A percentile compares a stretch with the other conserved stretches of the same genome.
These are phyloP conservation scores for Ettlia oleoabundans DNA, from an alignment of 139 green algal species.

Conservation along the genomic window DNA sequence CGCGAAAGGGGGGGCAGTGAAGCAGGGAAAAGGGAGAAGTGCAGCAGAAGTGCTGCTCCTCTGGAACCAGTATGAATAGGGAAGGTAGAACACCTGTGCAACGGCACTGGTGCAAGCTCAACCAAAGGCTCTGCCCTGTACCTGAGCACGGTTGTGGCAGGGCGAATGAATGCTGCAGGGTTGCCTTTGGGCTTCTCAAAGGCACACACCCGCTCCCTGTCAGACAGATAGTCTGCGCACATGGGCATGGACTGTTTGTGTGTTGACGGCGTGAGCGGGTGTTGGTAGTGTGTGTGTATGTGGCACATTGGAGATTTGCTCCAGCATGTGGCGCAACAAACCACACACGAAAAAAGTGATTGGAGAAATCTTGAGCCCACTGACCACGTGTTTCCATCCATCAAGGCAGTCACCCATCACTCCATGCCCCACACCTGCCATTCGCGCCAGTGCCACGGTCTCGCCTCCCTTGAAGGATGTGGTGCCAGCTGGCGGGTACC, in stretches of 20 bases:
- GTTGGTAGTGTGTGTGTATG: too few species aligned
- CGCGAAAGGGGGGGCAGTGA: neutral
- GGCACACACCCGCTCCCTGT: slow-evolving; percentile 71
- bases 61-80: too few species aligned
- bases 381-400: too few species aligned
- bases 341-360: too few species aligned
- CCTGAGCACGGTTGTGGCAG: slow-evolving; percentile 87
- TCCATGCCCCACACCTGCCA: slow-evolving; percentile 59
- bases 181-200: slow-evolving; percentile 94
- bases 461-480: slow-evolving; percentile 84
- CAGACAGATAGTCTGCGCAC: slow-evolving; percentile 53
- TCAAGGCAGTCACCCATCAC: too few species aligned
- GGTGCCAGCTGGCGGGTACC: slow-evolving; percentile 60
- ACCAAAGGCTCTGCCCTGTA: neutral
- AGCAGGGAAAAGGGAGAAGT: neutral
- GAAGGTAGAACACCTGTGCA: neutral
- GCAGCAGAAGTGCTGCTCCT: neutral
- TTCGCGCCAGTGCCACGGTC: slow-evolving; percentile 58
- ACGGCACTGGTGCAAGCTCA: neutral
- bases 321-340: too few species aligned
- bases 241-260: too few species aligned
- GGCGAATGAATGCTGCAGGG: slow-evolving; percentile 75
- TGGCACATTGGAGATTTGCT: too few species aligned
- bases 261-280: too few species aligned
- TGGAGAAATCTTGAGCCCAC: too few species aligned